These are phyloP conservation scores for Tanacetum coccineum DNA, from an alignment of 129 eudicot genomes.

Conservation along the genomic window DNA sequence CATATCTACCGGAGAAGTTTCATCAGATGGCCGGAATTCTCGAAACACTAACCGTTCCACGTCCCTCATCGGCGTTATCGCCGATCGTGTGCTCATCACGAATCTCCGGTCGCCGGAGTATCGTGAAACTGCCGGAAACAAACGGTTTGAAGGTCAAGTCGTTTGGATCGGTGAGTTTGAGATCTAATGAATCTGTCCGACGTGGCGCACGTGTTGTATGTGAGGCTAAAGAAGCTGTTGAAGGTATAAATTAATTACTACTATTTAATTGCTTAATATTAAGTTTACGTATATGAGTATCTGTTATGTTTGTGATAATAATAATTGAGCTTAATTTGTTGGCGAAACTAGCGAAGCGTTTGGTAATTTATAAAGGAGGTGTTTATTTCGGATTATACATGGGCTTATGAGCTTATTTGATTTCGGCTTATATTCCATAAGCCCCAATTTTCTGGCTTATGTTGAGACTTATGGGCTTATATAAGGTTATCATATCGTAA, in stretches of 20 bases:
- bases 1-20: not conserved
- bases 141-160: conserved; percentile 52
- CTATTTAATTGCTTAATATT: too few species aligned
- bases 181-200: conserved; percentile 28
- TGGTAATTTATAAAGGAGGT: too few species aligned
- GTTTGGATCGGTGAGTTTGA: conserved; percentile 31
- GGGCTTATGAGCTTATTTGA: too few species aligned
- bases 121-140: conserved; percentile 40
- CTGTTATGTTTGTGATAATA: too few species aligned
- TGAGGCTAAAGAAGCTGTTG: conserved; percentile 71
- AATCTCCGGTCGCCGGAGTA: conserved; percentile 32
- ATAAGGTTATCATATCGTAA: too few species aligned
- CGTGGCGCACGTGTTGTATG: conserved; percentile 51
- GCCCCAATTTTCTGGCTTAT: too few species aligned
- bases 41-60: conserved; percentile 55
- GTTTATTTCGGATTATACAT: too few species aligned
- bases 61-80: conserved; percentile 44
- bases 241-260: conserved; percentile 33
- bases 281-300: too few species aligned
- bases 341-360: too few species aligned
- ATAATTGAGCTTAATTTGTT: too few species aligned
- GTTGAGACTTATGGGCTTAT: too few species aligned
- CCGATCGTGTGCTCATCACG: conserved; percentile 36
- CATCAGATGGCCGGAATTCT: conserved; percentile 53
- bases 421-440: too few species aligned